These are phyloP conservation scores for Lactifluus echinatus DNA, from an alignment of 768 basidiomycete species.

Conservation along the genomic window DNA sequence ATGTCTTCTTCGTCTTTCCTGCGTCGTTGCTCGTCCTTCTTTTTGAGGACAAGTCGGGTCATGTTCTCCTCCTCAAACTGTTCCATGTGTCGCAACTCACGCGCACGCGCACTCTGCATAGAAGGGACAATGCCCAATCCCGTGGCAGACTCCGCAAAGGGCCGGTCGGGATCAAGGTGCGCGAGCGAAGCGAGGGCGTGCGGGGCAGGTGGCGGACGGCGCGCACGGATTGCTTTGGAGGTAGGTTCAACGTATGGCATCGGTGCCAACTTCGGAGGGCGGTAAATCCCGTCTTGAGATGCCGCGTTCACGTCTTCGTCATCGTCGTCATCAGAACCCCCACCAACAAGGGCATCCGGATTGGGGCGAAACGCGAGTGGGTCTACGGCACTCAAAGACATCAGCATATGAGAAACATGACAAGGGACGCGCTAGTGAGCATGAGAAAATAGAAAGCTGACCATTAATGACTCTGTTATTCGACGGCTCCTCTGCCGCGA, in stretches of 20 bases:
- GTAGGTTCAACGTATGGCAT: constrained; percentile 68
- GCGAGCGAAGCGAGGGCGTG: constrained; percentile 49
- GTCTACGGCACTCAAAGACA: constrained; percentile 41
- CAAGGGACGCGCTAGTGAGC: background rate
- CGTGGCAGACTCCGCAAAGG: constrained; percentile 62
- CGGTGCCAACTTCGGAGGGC: constrained; percentile 81
- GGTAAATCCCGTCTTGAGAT: constrained; percentile 52
- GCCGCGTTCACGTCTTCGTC: constrained; percentile 24
- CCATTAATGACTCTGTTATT: constrained; percentile 47
- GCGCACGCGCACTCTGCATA: constrained; percentile 58
- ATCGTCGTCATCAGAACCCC: constrained; percentile 30
- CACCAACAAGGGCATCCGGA: constrained; percentile 57
- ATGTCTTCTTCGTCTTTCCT: constrained; percentile 78
- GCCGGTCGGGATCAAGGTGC: constrained; percentile 47
- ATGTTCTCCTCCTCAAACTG: constrained; percentile 96
- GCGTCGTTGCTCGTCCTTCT: constrained; percentile 69
- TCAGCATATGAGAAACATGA: background rate
- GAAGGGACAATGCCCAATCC: constrained; percentile 59
- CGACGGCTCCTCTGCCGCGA: constrained; percentile 53
- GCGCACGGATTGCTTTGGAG: constrained; percentile 40
- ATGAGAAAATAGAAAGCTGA: constrained; percentile 27
- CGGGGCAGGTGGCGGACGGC: constrained; percentile 49
- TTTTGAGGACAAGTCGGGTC: constrained; percentile 82
- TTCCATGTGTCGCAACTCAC: constrained; percentile 68
- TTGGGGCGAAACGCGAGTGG: constrained; percentile 91